Evolutionary conservation across 768 basidiomycete genomes (phyloP).

Genomic region (Dendrothele bispora): DNA sequence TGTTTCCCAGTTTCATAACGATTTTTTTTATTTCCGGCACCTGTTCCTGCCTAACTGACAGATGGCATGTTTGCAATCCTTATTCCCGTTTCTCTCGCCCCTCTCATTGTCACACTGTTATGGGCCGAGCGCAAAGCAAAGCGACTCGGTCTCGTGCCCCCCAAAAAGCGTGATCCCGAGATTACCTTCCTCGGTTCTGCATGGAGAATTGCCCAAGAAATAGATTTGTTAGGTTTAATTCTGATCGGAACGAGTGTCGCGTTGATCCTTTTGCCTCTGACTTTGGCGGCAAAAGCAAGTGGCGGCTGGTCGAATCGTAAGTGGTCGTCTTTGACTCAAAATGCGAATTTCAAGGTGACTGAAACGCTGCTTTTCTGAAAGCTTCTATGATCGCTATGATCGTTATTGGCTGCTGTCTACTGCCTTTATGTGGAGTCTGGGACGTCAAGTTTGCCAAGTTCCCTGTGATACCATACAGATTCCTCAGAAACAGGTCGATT

Average conservation of each 20-base stretch:
- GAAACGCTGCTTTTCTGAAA: constrained; percentile 18
- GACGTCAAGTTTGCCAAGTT: constrained; percentile 50
- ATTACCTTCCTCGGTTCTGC: constrained; percentile 20
- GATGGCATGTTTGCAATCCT: constrained; percentile 62
- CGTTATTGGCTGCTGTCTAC: constrained; percentile 42
- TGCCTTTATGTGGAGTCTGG: constrained; percentile 45
- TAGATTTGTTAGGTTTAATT: constrained; percentile 52
- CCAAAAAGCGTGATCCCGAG: not conserved
- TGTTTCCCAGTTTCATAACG: not conserved
- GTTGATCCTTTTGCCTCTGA: constrained; percentile 56
- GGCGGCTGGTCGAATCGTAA: constrained; percentile 47
- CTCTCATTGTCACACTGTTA: constrained; percentile 52
- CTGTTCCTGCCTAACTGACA: no score
- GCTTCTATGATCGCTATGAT: constrained; percentile 54
- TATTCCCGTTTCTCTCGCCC: constrained; percentile 47
- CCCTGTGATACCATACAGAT: constrained; percentile 63
- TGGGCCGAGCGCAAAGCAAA: constrained; percentile 55
- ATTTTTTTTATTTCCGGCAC: no score
- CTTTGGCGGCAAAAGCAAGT: constrained; percentile 39
- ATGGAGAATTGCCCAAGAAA: constrained; percentile 26
- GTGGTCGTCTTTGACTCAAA: constrained; percentile 14
- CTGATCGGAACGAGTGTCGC: constrained; percentile 50
- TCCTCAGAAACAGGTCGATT: constrained; percentile 58
- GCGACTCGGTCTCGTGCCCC: constrained; percentile 29
- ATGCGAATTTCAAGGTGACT: not conserved